Conservation (phyloP, 1,284 basidiomycete species). For the Sanghuangporus weigelae region DNA sequence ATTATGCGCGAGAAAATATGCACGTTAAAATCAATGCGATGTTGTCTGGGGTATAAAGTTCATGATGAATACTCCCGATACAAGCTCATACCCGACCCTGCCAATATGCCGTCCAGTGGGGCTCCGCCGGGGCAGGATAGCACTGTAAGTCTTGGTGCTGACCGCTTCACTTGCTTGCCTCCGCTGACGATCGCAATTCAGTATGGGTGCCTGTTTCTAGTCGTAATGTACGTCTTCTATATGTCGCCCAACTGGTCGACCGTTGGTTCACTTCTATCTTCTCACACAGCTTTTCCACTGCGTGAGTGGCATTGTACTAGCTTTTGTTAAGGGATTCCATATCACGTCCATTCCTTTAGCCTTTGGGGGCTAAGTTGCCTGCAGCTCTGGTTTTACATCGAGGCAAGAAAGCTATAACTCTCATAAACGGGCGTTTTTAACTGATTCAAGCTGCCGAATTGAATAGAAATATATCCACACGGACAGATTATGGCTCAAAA, state of each 20-base stretch:
- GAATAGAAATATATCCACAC: not conserved
- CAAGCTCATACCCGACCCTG: no score
- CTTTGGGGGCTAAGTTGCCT: conserved; percentile 11
- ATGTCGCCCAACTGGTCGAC: not conserved
- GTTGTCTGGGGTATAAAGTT: no score
- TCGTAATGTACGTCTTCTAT: not conserved
- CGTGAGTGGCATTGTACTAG: not conserved
- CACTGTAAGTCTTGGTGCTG: not conserved
- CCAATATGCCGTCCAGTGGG: no score
- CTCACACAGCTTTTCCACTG: not conserved
- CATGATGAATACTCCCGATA: no score
- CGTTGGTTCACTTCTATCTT: not conserved
- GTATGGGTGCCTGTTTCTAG: not conserved
- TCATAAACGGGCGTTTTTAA: not conserved
- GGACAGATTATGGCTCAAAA: not conserved
- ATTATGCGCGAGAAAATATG: no score
- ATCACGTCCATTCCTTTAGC: not conserved
- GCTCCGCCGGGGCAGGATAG: not conserved
- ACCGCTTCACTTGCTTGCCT: not conserved
- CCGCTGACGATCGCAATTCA: not conserved
- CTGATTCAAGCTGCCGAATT: not conserved
- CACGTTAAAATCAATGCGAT: no score
- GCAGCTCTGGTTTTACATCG: conserved; percentile 9
- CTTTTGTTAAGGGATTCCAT: no score
- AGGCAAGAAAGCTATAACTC: not conserved